Conservation (phyloP, 2,329 filamentous ascomycete genomes). For the Diaporthe citrichinensis region DNA sequence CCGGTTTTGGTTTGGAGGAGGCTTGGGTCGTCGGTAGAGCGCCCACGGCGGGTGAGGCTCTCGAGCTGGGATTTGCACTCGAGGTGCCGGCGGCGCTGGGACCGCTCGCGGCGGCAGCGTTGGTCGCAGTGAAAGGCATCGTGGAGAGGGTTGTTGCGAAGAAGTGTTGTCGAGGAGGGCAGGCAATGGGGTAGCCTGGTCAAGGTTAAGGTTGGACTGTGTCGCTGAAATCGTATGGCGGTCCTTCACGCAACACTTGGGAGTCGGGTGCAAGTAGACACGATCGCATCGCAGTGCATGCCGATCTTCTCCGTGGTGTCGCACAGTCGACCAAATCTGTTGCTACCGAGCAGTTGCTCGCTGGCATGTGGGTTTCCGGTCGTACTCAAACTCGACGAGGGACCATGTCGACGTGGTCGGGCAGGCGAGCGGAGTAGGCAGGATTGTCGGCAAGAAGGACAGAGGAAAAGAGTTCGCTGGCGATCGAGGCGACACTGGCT, state of each 20-base stretch:
- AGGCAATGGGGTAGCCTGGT: slow-evolving; percentile 13
- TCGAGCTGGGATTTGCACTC: slow-evolving; percentile 64
- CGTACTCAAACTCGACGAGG: neutral
- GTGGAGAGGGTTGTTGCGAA: slow-evolving; percentile 37
- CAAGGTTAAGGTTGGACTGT: slow-evolving; percentile 22
- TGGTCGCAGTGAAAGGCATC: slow-evolving; percentile 59
- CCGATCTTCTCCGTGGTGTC: slow-evolving; percentile 11
- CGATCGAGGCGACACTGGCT: slow-evolving; percentile 25
- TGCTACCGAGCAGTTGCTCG: slow-evolving; percentile 9
- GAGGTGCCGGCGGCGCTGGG: slow-evolving; percentile 49
- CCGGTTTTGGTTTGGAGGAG: slow-evolving; percentile 61
- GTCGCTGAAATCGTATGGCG: slow-evolving; percentile 33
- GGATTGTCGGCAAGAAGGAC: slow-evolving; percentile 18
- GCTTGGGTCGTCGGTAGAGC: slow-evolving; percentile 47
- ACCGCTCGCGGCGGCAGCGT: slow-evolving; percentile 53
- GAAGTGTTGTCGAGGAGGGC: slow-evolving; percentile 10
- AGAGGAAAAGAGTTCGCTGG: neutral
- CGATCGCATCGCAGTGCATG: slow-evolving; percentile 42
- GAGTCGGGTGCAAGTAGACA: slow-evolving; percentile 39
- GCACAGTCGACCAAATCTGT: neutral
- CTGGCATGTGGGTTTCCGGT: neutral
- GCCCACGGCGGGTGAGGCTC: slow-evolving; percentile 65
- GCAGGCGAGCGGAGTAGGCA: neutral
- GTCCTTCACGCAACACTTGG: slow-evolving; percentile 40
- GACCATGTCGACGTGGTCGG: slow-evolving; percentile 12